Conservation (phyloP, 805 yeast species). For the Kodamaea restingae region DNA sequence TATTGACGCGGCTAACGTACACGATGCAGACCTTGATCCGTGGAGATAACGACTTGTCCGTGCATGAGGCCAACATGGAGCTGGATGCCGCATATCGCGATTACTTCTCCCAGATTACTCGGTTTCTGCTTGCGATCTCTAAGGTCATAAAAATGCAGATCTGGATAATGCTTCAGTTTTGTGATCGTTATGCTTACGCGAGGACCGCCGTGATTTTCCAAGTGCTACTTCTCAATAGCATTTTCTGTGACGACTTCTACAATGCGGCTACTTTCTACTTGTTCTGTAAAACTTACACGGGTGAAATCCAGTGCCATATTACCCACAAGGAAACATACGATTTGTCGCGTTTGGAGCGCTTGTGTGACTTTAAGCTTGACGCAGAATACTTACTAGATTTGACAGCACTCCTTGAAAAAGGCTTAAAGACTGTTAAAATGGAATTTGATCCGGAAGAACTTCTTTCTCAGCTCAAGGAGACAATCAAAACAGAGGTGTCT, state of each 20-base stretch:
- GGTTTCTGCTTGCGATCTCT: slow-evolving; percentile 4
- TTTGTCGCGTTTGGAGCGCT: slow-evolving; percentile 8
- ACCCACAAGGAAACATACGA: slow-evolving; percentile 10
- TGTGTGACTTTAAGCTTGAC: slow-evolving; percentile 7
- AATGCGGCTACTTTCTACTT: slow-evolving; percentile 9
- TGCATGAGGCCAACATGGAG: slow-evolving; percentile 8
- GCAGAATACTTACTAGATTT: slow-evolving; percentile 1
- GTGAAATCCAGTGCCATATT: slow-evolving; percentile 9
- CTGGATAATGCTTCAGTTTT: slow-evolving; percentile 4
- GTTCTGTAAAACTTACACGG: slow-evolving; percentile 9
- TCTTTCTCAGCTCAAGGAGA: background rate
- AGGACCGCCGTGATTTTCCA: slow-evolving; percentile 1
- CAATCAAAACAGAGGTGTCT: background rate
- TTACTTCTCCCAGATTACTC: slow-evolving; percentile 5
- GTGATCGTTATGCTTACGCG: slow-evolving; percentile 6
- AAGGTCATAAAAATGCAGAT: slow-evolving; percentile 5
- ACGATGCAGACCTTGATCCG: slow-evolving; percentile 8
- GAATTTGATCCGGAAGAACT: background rate
- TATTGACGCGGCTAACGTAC: slow-evolving; percentile 8
- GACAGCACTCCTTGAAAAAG: background rate
- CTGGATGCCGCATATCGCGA: slow-evolving; percentile 3
- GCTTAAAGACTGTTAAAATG: background rate
- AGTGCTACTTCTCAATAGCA: slow-evolving; percentile 5
- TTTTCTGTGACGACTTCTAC: slow-evolving; percentile 9
- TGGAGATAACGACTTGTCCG: slow-evolving; percentile 8